Base-by-base conservation (phyloP, 2,329 filamentous ascomycete species). In the Thielaviopsis ethacetica region DNA sequence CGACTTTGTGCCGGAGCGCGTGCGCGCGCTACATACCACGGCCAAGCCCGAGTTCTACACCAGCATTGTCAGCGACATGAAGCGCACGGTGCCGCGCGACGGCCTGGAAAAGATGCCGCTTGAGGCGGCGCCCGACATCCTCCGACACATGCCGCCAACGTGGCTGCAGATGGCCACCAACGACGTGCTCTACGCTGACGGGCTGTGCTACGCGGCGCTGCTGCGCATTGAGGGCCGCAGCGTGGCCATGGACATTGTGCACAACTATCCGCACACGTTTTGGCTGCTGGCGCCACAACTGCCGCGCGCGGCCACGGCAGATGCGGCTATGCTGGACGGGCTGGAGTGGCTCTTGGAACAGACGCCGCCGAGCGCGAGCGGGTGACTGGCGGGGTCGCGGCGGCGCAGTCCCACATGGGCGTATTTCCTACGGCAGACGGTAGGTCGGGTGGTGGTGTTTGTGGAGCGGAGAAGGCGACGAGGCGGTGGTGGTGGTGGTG, bases 151-250 rank as follows among this genome's bases (percentile, higher is more conserved):
- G 62, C 71, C 73, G 59, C 67, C 69, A 59, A 74, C 73, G 52
- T 79, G 73, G 71, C 70, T 78, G 17, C 76, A 79, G 67, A 66
- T 77, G 4, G 73, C 71, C 60, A 75, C 73, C 9, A 78, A 78
- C 57, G 76, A 79, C 62, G 71, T 72, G 49, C 69, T 77, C 61
- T 78, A 77, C 65, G 75, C 73, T 21, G 76, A 79, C 64, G 76
- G 76, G 10, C 62, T 75, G 9, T 78, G 75, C 62, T 77, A 77
- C 63, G 75, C 72, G 3, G 71, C 72, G 64, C 65, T 69, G 2
- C 64, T 79, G 60, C 67, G 65, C 49, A 65, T 68, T 13, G 70
- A 68, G 3, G 72, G 71, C 12, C 68, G 71, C 0, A 68, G 72
- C 13, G 71, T 76, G 0, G 68, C 65, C 59, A 64, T 75, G 6